Evolutionary conservation across 2,329 filamentous ascomycete genomes (phyloP).

Genomic region (Alternaria consortialis): DNA sequence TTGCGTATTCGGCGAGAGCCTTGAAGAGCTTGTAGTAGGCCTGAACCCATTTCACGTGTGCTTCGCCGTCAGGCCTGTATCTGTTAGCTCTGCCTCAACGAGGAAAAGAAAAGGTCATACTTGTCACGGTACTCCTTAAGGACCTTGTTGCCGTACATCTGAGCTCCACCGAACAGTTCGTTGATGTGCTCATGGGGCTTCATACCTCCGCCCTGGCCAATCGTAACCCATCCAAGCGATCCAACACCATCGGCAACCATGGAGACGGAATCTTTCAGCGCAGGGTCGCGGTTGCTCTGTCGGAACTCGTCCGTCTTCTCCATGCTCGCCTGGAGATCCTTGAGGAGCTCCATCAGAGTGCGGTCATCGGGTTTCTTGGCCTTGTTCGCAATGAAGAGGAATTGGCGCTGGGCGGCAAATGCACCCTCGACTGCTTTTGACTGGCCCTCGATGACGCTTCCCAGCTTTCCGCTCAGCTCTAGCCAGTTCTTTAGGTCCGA

Average conservation of each 20-base stretch:
- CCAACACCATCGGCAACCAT: conserved; percentile 91
- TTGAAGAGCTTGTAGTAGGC: conserved; percentile 93
- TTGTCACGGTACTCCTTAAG: conserved; percentile 89
- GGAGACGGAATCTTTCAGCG: conserved; percentile 81
- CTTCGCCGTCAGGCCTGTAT: conserved; percentile 67
- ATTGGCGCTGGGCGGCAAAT: conserved; percentile 86
- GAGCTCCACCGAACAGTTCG: conserved; percentile 81
- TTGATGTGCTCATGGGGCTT: conserved; percentile 87
- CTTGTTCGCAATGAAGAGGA: conserved; percentile 87
- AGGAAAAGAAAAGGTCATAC: conserved; percentile 54
- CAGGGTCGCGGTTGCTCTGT: conserved; percentile 79
- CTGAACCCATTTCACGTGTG: conserved; percentile 87
- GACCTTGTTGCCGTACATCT: conserved; percentile 95
- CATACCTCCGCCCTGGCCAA: conserved; percentile 63
- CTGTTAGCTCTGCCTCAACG: conserved; percentile 23
- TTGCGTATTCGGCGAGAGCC: conserved; percentile 82
- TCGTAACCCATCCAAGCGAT: conserved; percentile 87
- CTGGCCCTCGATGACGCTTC: conserved; percentile 81
- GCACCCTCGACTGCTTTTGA: conserved; percentile 67
- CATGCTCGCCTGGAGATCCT: conserved; percentile 85
- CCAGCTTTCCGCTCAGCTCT: conserved; percentile 78
- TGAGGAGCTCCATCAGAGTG: conserved; percentile 78
- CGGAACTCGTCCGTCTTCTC: conserved; percentile 81
- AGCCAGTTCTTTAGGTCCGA: conserved; percentile 80
- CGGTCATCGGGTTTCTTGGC: conserved; percentile 87